Evolutionary conservation across 352 stramenopile genomes (phyloP), one percentile per base, ranked within the genome.

Genomic region (Lagenidium giganteum): DNA sequence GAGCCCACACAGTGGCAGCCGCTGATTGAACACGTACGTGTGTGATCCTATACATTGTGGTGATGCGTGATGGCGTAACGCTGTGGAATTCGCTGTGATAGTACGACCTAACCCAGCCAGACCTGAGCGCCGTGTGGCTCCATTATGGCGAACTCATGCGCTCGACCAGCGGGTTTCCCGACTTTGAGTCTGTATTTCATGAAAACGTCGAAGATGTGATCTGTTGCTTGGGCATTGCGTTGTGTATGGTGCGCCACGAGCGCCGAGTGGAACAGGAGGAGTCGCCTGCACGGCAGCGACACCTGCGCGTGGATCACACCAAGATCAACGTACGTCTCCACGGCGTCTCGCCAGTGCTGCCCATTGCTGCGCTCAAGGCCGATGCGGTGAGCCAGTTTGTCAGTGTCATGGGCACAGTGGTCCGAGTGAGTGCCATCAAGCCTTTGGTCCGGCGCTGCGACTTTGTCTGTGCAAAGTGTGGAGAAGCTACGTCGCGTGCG

Each of bases 361-460:
- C 48, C 8, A 78, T 84, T 31, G 55, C 55, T 0, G 54, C 67
- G 16, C 56, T 87, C 35, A 82, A 81, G 50, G 54, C 70, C 9
- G 56, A 71, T 49, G 49, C 65, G 4, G 56, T 84, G 12, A 69
- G 67, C 38, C 56, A 74, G 27, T 74, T 89, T 29, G 64, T 87
- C 21, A 57, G 53, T 8, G 47, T 65, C 46, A 62, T 39, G 3
- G 55, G 55, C 42, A 87, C 61, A 3, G 67, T 87, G 17, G 70
- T 85, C n/a, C 64, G 74, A 2, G 71, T 83, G 26, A 76, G 67
- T 17, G 66, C 60, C 5, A 80, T 87, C 51, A 71, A 75, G 29
- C 73, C 74, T 4, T 45, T 83, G 16, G 74, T 85, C 18, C 51
- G 65, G 27, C 58, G 64, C 25, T 84, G 78, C 42, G 67, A 79